phyloP scores from a whole-genome alignment of 139 green algal genomes.

The Tetraselmis striata region DNA sequence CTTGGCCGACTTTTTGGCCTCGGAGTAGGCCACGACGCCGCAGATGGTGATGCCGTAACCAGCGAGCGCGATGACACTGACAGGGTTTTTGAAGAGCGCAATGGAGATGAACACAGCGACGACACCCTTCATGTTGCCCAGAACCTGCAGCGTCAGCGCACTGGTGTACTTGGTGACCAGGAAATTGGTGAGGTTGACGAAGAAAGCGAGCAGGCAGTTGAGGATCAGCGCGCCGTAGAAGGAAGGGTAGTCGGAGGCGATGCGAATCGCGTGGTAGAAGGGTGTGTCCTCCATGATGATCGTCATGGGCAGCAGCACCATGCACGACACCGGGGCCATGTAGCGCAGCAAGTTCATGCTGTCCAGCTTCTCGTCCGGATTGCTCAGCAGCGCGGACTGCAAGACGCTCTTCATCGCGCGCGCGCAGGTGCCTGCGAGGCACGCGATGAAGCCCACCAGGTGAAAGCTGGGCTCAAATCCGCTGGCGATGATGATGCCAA shows the following conservation, averaged over 20 bases:
- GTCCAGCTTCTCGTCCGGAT: slow-evolving; percentile 77
- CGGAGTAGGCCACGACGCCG: slow-evolving; percentile 67
- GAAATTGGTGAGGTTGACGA: slow-evolving; percentile 97
- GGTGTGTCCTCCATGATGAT: slow-evolving; percentile 59
- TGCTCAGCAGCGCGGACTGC: slow-evolving; percentile 63
- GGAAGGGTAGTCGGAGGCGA: not conserved
- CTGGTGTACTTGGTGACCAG: slow-evolving; percentile 93
- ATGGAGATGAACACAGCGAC: slow-evolving; percentile 80
- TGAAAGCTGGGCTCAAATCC: slow-evolving; percentile 83
- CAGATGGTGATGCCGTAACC: slow-evolving; percentile 78
- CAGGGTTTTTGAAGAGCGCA: slow-evolving; percentile 77
- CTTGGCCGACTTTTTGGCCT: slow-evolving; percentile 15
- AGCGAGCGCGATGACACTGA: slow-evolving; percentile 57
- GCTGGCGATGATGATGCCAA: slow-evolving; percentile 82
- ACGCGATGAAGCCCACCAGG: slow-evolving; percentile 74
- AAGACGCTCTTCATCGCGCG: slow-evolving; percentile 17
- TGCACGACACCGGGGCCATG: slow-evolving; percentile 73
- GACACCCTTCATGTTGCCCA: slow-evolving; percentile 95
- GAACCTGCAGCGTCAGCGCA: slow-evolving; percentile 89
- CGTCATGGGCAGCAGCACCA: slow-evolving; percentile 65
- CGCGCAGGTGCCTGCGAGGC: slow-evolving; percentile 60
- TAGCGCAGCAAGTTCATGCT: slow-evolving; percentile 86
- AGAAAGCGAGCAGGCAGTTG: slow-evolving; percentile 85
- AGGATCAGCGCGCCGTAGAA: slow-evolving; percentile 66
- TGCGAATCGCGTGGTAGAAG: not conserved